Conservation (phyloP, 805 yeast species). For the Schwanniomyces vanrijiae region DNA sequence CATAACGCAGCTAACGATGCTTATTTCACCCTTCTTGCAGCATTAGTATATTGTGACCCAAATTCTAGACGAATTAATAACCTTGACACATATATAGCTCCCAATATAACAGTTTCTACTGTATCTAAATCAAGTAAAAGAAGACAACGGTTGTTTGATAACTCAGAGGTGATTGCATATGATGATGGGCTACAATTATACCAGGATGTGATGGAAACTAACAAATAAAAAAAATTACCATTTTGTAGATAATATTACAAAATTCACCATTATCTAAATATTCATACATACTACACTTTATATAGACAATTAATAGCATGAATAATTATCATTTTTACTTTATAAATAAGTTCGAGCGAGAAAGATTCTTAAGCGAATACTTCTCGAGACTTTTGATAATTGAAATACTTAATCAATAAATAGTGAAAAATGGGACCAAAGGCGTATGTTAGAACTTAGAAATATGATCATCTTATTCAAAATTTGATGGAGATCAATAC, state of each 20-base stretch:
- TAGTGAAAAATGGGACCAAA: slow-evolving; percentile 1
- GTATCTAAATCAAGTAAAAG: slow-evolving; percentile 1
- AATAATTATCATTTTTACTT: background rate
- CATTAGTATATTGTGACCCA: slow-evolving; percentile 53
- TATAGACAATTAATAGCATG: background rate
- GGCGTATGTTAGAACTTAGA: background rate
- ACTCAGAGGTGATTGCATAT: slow-evolving; percentile 4
- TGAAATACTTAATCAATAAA: background rate
- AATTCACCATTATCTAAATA: background rate
- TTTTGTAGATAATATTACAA: too few relatives aligned
- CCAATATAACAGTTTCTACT: background rate
- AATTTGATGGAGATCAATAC: background rate
- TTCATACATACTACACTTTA: background rate
- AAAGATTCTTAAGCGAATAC: background rate
- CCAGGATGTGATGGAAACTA: background rate
- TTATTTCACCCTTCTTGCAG: slow-evolving; percentile 56
- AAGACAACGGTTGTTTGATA: slow-evolving; percentile 6
- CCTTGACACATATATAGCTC: slow-evolving; percentile 15
- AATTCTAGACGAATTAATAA: slow-evolving; percentile 19
- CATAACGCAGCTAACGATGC: slow-evolving; percentile 79
- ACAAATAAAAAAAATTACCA: background rate
- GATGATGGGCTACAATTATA: background rate
- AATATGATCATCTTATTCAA: background rate
- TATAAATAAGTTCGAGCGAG: background rate
- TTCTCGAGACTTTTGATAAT: background rate